A percentile compares a stretch with the other conserved stretches of the same genome.
Conservation (phyloP, 1,284 basidiomycete species). For the Hypsizygus ulmarius region DNA sequence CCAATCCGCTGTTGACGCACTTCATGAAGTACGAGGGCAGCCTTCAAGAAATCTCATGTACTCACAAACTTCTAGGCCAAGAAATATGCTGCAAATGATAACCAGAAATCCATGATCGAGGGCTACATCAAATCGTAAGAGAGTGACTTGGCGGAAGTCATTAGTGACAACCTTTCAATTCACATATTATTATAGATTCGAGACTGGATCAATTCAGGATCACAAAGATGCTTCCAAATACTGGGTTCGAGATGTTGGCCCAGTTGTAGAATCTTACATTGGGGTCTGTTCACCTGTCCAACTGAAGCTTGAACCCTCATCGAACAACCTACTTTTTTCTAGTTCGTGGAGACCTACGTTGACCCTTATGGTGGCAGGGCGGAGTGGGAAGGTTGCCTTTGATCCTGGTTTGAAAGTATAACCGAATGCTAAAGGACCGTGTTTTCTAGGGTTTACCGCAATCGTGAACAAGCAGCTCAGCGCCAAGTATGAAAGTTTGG, state of each 20-base stretch:
- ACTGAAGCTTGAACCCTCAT: not conserved
- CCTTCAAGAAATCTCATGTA: not conserved
- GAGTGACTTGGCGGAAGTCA: not conserved
- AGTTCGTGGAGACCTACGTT: conserved; percentile 77
- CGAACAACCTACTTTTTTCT: conserved; percentile 38
- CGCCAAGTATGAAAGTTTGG: conserved; percentile 76
- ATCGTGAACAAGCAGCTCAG: conserved; percentile 83
- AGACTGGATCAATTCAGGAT: conserved; percentile 71
- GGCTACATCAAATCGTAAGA: conserved; percentile 75
- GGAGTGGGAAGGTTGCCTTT: conserved; percentile 74
- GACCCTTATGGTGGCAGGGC: conserved; percentile 82
- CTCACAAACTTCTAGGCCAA: conserved; percentile 48
- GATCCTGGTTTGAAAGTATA: not conserved
- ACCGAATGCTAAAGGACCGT: not conserved
- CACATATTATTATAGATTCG: conserved; percentile 47
- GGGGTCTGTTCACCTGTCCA: conserved; percentile 43
- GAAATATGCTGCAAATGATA: conserved; percentile 69
- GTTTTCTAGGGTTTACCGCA: conserved; percentile 71
- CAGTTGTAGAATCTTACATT: conserved; percentile 85
- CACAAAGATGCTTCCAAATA: conserved; percentile 74
- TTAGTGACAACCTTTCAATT: not conserved
- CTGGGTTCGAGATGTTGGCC: conserved; percentile 85
- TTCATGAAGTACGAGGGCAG: conserved; percentile 50
- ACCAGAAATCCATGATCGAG: conserved; percentile 72
- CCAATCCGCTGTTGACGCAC: conserved; percentile 49